Evolutionary conservation across 2,329 filamentous ascomycete genomes (phyloP), one percentile per base, ranked within the genome.

Genomic region (Aspergillus pseudoterreus): DNA sequence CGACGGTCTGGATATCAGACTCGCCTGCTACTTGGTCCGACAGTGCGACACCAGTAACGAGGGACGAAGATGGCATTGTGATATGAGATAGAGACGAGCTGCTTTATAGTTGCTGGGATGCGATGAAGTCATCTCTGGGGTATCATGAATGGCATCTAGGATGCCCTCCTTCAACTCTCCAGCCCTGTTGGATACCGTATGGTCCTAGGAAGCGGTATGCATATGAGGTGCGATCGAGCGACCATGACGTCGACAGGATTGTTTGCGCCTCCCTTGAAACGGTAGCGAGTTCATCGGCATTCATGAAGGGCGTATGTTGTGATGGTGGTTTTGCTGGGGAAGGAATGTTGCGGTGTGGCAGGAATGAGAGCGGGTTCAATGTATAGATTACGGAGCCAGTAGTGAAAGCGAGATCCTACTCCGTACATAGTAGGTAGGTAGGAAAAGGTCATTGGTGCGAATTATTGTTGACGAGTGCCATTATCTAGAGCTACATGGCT

Each of bases 171-270:
- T 48, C 35, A 30, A 10, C 10, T 43, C 33, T 39, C 47, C 47
- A 51, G 52, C 47, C 55, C 50, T 57, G 46, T 45, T 32, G 38
- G 45, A 42, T 41, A 33, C 21, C 44, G 52, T 21, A 45, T 38
- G 24, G 42, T 46, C 35, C 45, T 30, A 27, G 44, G 38, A 36
- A 48, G 38, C 49, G 35, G 43, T 39, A 55, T 57, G 47, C 38
- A 50, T 55, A 39, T 19, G 35, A 24, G 10, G n/a, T 12, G 15
- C 11, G 11, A 19, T 45, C 27, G 15, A 22, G 19, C 30, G 30
- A 35, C 22, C 45, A 44, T 57, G 50, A 57, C 50, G 55, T 57
- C 51, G 30, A 52, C 43, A 17, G 50, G 43, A 54, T 52, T 51
- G 45, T 38, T 47, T 45, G 36, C 9, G 17, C 36, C 22, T 14